Evolutionary conservation across 257 asterid genomes (phyloP), one percentile per base, ranked within the genome.

Genomic region (Scutellaria minor): DNA sequence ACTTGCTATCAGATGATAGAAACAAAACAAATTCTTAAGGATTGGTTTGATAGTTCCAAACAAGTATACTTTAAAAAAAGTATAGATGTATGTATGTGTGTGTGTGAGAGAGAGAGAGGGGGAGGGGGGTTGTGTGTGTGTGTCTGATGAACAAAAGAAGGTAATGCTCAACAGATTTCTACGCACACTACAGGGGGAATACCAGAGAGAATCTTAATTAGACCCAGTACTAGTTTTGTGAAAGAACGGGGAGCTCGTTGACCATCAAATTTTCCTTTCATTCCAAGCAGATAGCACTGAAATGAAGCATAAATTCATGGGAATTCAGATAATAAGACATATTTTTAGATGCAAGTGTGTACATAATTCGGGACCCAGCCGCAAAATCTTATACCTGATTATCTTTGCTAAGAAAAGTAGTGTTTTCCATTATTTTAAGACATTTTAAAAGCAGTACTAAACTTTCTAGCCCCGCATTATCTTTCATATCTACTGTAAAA

Each of bases 231-330:
- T 72, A 90, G 92, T 76, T 90, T 85, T 63, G 80, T 83, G 71
- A 88, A 86, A 75, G 87, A 78, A 20, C 86, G 88, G 44, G 96
- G 89, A 77, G 90, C 77, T 53, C 56, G 79, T 77, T 85, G 81
- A 66, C 82, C 69, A 57, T 82, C 90, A 60, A 86, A 65, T 58
- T 78, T 85, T 73, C 91, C 93, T 85, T 85, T 88, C 88, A 88
- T 90, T 63, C 82, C 86, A 78, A 90, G 96, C 84, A 90, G 83
- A 81, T 90, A 93, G 84, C 85, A 80, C 96, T 90, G 89, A 41
- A 64, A 77, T 68, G 42, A 70, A 65, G 64, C 15, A 63, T 54
- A 39, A 76, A 46, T 27, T 42, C 12, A 64, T 20, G 40, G 41
- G 56, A 76, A 63, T 41, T 75, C 71, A 50, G 61, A 46, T 27